Evolutionary conservation across 1,284 basidiomycete species (phyloP), one percentile per base, ranked within the genome.

Genomic region (Marasmius sp.): DNA sequence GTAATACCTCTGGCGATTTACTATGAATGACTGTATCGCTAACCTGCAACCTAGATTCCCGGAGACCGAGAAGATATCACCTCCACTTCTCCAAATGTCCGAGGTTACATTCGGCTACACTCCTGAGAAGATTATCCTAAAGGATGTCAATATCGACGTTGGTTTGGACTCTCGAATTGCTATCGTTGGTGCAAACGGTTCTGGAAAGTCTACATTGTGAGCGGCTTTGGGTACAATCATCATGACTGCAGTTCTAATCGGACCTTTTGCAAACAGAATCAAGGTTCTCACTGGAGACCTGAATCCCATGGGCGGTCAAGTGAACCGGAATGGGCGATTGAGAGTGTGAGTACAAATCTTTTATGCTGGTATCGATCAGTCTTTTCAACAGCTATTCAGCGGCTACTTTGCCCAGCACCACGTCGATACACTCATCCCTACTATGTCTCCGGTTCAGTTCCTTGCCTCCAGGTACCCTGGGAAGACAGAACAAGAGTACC

Each of bases 371-470:
- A 45, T 52, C 33, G 20, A 48, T 36, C 51, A 37, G 16, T 47
- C 54, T 60, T 48, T 59, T 45, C 50, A 57, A 60, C 6, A 54
- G 57, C 33, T 52, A n/a, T 47, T 33, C 70, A 92, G 88, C 63
- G 93, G 91, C 37, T 97, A 98, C 80, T 98, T 98, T 75, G 93
- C 95, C 14, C 97, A 99, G 73, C 97, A 99, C 75, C 97, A 99
- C 73, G 92, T 99, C 58, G 97, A 99, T 75, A 92, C 93, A 57
- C 85, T 99, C 61, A 87, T 91, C 61, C 87, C 95, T 0, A 85
- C 83, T 4, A 86, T 97, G 83, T 91, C 88, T 12, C 92, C 96
- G 0, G 97, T 99, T 8, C 91, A 93, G 68, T 98, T 98, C 81
- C 80, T 99, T 36, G 93, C 94, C 18, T 87, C 88, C 47, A 92